These are phyloP conservation scores for Saccharomycopsis babjevae DNA, from an alignment of 805 yeast species.

Conservation along the genomic window DNA sequence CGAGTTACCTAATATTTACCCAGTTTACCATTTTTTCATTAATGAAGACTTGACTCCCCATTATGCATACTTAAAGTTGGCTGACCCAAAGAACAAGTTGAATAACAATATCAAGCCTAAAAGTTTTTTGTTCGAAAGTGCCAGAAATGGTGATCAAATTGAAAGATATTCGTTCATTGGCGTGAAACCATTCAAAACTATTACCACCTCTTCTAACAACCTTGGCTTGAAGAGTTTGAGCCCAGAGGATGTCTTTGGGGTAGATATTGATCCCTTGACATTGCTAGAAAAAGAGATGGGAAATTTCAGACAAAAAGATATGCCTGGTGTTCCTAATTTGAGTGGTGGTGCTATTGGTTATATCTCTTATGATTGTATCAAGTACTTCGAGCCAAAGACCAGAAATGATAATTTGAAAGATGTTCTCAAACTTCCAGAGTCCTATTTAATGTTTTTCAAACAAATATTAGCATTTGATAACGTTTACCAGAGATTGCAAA, in stretches of 20 bases:
- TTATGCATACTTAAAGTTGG: conserved; percentile 76
- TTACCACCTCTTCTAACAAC: conserved; percentile 39
- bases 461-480: conserved; percentile 86
- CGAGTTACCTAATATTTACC: conserved; percentile 57
- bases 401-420: conserved; percentile 61
- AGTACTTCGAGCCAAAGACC: conserved; percentile 92
- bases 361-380: conserved; percentile 91
- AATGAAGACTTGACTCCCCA: conserved; percentile 83
- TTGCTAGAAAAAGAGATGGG: conserved; percentile 67
- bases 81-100: conserved; percentile 46
- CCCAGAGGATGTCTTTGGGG: conserved; percentile 19
- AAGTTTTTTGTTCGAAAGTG: conserved; percentile 81
- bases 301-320: conserved; percentile 53
- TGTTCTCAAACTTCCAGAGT: conserved; percentile 78
- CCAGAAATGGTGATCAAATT: conserved; percentile 78
- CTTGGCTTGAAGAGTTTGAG: not conserved
- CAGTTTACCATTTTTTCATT: conserved; percentile 63
- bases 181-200: conserved; percentile 66
- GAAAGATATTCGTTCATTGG: conserved; percentile 92
- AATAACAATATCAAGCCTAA: conserved; percentile 34
- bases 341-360: conserved; percentile 98
- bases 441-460: conserved; percentile 85
- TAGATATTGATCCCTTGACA: conserved; percentile 69
- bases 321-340: conserved; percentile 74
- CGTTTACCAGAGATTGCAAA: conserved; percentile 86